These are phyloP conservation scores for Linnemannia hyalina DNA, from an alignment of 192 early-diverging fungal genomes.

Conservation along the genomic window DNA sequence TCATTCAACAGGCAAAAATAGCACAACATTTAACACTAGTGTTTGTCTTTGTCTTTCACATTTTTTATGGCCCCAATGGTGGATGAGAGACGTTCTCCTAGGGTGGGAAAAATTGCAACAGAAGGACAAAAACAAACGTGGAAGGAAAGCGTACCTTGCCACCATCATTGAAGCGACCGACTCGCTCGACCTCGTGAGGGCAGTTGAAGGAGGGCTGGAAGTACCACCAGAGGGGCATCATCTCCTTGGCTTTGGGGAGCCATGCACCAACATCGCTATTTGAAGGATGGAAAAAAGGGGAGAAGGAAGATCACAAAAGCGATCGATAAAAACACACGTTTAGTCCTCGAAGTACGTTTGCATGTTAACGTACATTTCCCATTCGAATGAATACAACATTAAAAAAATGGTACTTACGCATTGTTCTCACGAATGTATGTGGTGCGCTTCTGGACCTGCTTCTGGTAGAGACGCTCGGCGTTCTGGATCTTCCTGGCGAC, in stretches of 20 bases:
- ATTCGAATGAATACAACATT: neutral
- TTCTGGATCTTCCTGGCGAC: neutral
- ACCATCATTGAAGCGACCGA: slow-evolving; percentile 20
- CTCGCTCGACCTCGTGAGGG: slow-evolving; percentile 22
- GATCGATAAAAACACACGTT: neutral
- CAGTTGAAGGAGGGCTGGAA: slow-evolving; percentile 23
- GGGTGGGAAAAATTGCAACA: neutral
- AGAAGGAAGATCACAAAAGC: neutral
- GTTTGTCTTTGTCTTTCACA: too few species aligned
- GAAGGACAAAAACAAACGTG: neutral
- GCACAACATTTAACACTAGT: neutral
- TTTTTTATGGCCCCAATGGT: too few species aligned
- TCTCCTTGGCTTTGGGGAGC: neutral
- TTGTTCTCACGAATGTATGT: neutral
- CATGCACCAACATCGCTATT: neutral
- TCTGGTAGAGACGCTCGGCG: neutral
- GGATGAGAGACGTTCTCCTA: neutral
- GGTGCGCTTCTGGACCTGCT: neutral
- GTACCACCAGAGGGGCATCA: slow-evolving; percentile 16
- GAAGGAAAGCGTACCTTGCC: neutral
- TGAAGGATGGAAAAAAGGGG: neutral
- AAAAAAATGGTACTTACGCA: neutral
- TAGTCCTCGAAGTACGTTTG: neutral
- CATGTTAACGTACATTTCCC: neutral
- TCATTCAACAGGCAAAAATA: neutral